Evolutionary conservation across 768 basidiomycete species (phyloP).

Genomic region (Tricholoma matsutake): DNA sequence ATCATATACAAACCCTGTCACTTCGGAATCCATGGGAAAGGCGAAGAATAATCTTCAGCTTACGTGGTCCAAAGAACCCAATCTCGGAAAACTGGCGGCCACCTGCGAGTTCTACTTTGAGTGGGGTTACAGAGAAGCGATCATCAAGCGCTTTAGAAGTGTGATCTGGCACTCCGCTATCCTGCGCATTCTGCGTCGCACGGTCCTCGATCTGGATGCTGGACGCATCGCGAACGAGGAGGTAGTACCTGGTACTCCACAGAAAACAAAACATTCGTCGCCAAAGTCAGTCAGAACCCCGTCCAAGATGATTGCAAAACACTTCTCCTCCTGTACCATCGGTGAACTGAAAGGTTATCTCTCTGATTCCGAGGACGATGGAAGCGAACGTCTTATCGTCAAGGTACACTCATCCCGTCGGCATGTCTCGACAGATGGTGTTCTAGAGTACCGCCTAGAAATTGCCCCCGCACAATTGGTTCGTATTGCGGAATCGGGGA

Average conservation of each 20-base stretch:
- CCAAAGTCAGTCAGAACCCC: constrained; percentile 40
- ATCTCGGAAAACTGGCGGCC: constrained; percentile 67
- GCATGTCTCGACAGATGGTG: constrained; percentile 68
- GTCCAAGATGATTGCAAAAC: constrained; percentile 52
- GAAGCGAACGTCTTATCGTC: constrained; percentile 47
- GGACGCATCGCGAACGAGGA: neutral
- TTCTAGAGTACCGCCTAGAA: constrained; percentile 79
- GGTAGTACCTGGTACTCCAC: constrained; percentile 36
- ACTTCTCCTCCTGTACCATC: constrained; percentile 48
- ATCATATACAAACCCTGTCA: constrained; percentile 77
- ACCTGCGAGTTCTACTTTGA: constrained; percentile 88
- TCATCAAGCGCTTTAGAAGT: constrained; percentile 80
- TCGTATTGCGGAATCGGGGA: constrained; percentile 58
- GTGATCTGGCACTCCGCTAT: constrained; percentile 78
- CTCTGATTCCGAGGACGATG: constrained; percentile 33
- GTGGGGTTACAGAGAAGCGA: constrained; percentile 83
- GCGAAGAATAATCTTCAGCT: constrained; percentile 33
- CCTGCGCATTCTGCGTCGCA: constrained; percentile 67
- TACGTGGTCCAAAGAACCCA: constrained; percentile 58
- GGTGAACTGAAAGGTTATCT: constrained; percentile 18
- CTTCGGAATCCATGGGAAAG: constrained; percentile 57
- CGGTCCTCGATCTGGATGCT: constrained; percentile 48
- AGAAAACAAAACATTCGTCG: constrained; percentile 27
- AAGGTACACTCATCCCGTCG: constrained; percentile 64
- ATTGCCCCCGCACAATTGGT: constrained; percentile 68